phyloP scores from a whole-genome alignment of 139 green algal species.

The Chara braunii region DNA sequence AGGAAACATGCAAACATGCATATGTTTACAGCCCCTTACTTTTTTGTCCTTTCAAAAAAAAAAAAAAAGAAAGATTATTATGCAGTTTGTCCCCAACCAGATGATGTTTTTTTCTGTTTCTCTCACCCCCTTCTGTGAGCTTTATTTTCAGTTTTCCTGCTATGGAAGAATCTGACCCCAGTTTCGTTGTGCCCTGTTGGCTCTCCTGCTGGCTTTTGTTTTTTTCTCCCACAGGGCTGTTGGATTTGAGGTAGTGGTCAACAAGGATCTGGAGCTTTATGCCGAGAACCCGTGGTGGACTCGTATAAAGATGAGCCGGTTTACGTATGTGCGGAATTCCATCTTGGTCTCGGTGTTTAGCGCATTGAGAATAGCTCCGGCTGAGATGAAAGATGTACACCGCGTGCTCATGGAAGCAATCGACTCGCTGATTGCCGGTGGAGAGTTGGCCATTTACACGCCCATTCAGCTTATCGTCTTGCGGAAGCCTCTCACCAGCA shows the following conservation, averaged over 20 bases:
- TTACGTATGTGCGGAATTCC: slow-evolving; percentile 43
- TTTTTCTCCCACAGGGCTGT: too few species aligned
- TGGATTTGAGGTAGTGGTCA: slow-evolving; percentile 49
- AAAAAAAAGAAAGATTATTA: too few species aligned
- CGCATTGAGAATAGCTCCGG: slow-evolving; percentile 63
- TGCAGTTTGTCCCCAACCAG: too few species aligned
- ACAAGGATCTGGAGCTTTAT: slow-evolving; percentile 53
- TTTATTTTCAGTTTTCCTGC: too few species aligned
- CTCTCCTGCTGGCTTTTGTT: too few species aligned
- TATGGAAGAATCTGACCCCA: too few species aligned
- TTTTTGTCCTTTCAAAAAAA: too few species aligned
- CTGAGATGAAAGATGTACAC: slow-evolving; percentile 77
- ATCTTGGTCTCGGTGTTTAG: slow-evolving; percentile 67
- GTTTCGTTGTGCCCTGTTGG: too few species aligned
- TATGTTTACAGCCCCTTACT: too few species aligned
- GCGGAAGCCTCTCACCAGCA: slow-evolving; percentile 80
- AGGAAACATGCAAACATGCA: too few species aligned
- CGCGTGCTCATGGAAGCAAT: slow-evolving; percentile 88
- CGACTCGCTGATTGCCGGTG: slow-evolving; percentile 68
- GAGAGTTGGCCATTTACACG: slow-evolving; percentile 84
- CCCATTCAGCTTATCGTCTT: slow-evolving; percentile 95
- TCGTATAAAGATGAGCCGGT: slow-evolving; percentile 39
- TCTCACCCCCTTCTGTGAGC: too few species aligned
- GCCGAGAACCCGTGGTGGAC: slow-evolving; percentile 48
- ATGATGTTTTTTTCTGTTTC: too few species aligned